Percentiles rank a stretch among this genome's conserved stretches.
These are phyloP conservation scores for Gryganskiella cystojenkinii DNA, from an alignment of 192 early-diverging fungal genomes.

Conservation along the genomic window DNA sequence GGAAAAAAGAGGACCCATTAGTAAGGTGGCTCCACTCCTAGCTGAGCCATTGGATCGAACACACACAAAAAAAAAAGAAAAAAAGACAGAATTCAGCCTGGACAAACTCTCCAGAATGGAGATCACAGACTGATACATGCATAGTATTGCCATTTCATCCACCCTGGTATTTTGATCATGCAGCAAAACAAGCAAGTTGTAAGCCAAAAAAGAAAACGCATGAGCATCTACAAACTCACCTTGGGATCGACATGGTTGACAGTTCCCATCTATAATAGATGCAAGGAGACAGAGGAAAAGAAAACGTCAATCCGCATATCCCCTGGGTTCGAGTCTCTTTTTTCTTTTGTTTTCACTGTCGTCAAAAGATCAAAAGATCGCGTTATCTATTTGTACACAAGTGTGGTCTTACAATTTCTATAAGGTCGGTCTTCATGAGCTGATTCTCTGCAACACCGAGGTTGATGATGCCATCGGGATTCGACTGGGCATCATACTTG, in stretches of 20 bases:
- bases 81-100: neutral
- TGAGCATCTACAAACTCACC: constrained; percentile 9
- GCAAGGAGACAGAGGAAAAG: neutral
- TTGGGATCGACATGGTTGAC: constrained; percentile 27
- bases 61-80: neutral
- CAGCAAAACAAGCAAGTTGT: too few species aligned
- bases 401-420: constrained; percentile 60
- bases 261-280: constrained; percentile 12
- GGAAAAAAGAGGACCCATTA: too few species aligned
- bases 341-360: too few species aligned
- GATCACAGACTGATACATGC: neutral
- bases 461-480: constrained; percentile 81
- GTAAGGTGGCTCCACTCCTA: too few species aligned
- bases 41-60: too few species aligned
- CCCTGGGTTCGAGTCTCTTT: neutral
- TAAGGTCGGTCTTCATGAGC: constrained; percentile 65
- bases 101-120: neutral
- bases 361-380: neutral
- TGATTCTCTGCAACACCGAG: constrained; percentile 84
- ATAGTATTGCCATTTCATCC: neutral
- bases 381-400: neutral
- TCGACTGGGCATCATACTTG: constrained; percentile 51
- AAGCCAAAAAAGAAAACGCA: too few species aligned
- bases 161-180: too few species aligned
- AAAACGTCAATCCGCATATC: too few species aligned